A percentile compares a stretch with the other conserved stretches of the same genome.
These are phyloP conservation scores for Diaporthe velutina DNA, from an alignment of 2,329 filamentous ascomycete genomes.

Conservation along the genomic window DNA sequence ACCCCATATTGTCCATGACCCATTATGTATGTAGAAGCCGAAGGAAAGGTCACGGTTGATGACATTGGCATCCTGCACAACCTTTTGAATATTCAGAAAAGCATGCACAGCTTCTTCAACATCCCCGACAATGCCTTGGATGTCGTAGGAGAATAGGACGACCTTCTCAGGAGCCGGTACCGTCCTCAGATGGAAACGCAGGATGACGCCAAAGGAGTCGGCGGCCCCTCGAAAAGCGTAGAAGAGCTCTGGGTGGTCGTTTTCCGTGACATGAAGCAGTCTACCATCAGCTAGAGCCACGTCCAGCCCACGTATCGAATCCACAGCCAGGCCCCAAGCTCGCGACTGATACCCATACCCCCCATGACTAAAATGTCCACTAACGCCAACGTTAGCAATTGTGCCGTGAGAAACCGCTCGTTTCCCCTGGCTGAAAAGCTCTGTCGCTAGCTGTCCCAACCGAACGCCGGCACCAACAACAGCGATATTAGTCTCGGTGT, in stretches of 20 bases:
- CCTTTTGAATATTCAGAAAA: constrained; percentile 20
- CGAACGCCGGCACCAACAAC: constrained; percentile 62
- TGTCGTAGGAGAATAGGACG: constrained; percentile 18
- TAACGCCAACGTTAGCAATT: constrained; percentile 29
- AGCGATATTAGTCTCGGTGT: constrained; percentile 54
- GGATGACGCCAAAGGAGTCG: constrained; percentile 32
- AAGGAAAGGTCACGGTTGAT: constrained; percentile 31
- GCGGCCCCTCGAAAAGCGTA: constrained; percentile 31
- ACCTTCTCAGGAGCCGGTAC: constrained; percentile 11
- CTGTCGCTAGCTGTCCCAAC: constrained; percentile 59
- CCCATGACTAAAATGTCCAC: constrained; percentile 29
- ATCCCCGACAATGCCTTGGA: constrained; percentile 20
- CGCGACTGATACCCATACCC: constrained; percentile 33
- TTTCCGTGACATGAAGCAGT: constrained; percentile 4
- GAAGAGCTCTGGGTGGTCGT: constrained; percentile 20
- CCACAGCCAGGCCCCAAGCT: constrained; percentile 33
- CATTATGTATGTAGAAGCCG: constrained; percentile 23
- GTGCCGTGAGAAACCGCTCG: constrained; percentile 63
- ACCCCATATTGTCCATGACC: constrained; percentile 32
- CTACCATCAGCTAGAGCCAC: constrained; percentile 26
- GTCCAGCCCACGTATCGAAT: constrained; percentile 18
- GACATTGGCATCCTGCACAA: constrained; percentile 13
- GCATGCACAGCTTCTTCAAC: constrained; percentile 14
- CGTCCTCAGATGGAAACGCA: constrained; percentile 23
- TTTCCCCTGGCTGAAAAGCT: constrained; percentile 53